Evolutionary conservation across 148 eudicot species (phyloP), one percentile per base, ranked within the genome.

Genomic region (Rheum nobile): DNA sequence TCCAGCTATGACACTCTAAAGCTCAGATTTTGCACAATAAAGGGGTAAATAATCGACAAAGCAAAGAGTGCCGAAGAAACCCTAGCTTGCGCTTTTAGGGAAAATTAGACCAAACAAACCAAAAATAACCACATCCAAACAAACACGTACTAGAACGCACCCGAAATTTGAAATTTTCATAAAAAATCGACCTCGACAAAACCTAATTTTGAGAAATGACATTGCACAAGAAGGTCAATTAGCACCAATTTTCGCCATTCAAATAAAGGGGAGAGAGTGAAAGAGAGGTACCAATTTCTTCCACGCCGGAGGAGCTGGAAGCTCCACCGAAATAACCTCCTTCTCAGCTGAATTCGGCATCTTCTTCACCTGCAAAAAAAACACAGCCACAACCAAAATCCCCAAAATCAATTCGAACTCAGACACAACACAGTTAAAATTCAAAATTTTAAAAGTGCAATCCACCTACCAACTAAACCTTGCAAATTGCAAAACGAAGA

Each of bases 281-380:
- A 71, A 50, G 77, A 70, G 57, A 55, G 43, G 46, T 63, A 84
- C 87, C 87, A 84, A 75, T 80, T 84, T 84, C 76, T 82, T 82
- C 87, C 85, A 84, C 50, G 83, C 79, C 47, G 83, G 75, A 61
- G 87, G 87, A 19, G 85, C 87, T 6, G 82, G 67, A 29, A 84
- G 85, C 83, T 84, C 87, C 37, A 82, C 74, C 2, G 87, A 77
- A 39, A 82, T 67, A 70, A 77, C 76, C 11, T 79, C 81, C 71
- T 74, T 65, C 46, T 75, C 75, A 59, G 55, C 79, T 72, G 75
- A 55, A 67, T 48, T 73, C 61, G 85, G 79, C 85, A 80, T 65
- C 67, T 57, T 79, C 59, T 74, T 43, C 47, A 57, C 83, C 83
- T 83, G 57, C 77, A 69, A 77, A 57, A 11, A 21, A 65, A 14